phyloP scores from a whole-genome alignment of 169 alveolate species.

The Plasmodium berghei region DNA sequence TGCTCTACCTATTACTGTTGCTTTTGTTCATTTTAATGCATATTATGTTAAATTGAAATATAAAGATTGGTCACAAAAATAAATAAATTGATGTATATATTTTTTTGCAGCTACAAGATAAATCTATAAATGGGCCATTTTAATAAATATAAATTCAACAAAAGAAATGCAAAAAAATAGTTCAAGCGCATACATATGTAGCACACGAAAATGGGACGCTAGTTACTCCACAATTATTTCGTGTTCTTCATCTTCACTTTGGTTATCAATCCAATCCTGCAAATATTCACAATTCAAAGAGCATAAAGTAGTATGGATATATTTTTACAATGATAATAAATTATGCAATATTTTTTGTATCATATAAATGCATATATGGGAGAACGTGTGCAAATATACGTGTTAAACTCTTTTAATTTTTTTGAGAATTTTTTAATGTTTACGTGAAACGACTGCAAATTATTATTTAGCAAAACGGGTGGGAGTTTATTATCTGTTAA shows the following conservation, averaged over 20 bases:
- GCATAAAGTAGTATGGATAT: background rate
- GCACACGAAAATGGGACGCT: background rate
- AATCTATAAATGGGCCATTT: constrained; percentile 75
- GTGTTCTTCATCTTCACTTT: constrained; percentile 78
- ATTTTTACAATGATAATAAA: too few relatives aligned
- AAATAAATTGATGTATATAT: too few relatives aligned
- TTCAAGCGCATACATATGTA: background rate
- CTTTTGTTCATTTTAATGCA: too few relatives aligned
- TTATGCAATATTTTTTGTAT: too few relatives aligned
- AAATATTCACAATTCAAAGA: constrained; percentile 5
- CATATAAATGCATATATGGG: background rate
- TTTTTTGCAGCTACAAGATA: constrained; percentile 65
- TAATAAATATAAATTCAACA: constrained; percentile 8
- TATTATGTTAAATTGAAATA: too few relatives aligned
- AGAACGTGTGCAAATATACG: background rate
- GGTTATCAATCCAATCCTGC: constrained; percentile 76
- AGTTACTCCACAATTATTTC: constrained; percentile 70
- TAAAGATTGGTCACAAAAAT: too few relatives aligned
- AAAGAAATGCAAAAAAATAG: constrained; percentile 6
- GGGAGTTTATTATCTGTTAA: constrained; percentile 55
- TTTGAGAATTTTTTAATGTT: constrained; percentile 12
- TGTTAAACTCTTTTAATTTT: background rate
- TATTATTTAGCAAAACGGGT: constrained; percentile 26
- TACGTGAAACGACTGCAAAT: constrained; percentile 74
- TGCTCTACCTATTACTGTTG: too few relatives aligned